These are phyloP conservation scores for Globisporangium recalcitrans DNA, from an alignment of 352 stramenopile genomes.

Conservation along the genomic window DNA sequence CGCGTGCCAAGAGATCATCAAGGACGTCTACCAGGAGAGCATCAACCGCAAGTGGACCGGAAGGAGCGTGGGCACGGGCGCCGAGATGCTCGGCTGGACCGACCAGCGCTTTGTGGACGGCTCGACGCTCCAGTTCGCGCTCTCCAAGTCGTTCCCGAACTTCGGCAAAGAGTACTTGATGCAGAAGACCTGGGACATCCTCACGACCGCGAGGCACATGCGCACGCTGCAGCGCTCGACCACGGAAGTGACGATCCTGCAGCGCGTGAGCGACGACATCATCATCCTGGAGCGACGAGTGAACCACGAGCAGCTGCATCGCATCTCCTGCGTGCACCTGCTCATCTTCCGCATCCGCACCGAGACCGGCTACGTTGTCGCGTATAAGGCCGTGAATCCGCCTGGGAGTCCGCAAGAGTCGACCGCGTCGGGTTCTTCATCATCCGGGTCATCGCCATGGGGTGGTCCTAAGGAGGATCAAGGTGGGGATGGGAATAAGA, in stretches of 20 bases:
- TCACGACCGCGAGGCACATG: conserved; percentile 12
- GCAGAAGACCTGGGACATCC: conserved; percentile 17
- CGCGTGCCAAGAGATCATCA: conserved; percentile 17
- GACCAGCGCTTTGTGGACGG: conserved; percentile 17
- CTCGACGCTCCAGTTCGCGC: conserved; percentile 15
- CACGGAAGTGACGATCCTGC: conserved; percentile 10
- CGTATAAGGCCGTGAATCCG: conserved; percentile 14
- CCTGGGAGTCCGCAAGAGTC: conserved; percentile 12
- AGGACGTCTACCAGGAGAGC: conserved; percentile 11
- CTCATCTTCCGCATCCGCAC: conserved; percentile 16
- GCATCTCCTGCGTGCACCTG: conserved; percentile 6
- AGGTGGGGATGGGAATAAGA: neutral
- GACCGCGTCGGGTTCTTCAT: neutral
- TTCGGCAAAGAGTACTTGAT: conserved; percentile 9
- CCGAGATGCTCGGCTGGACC: conserved; percentile 16
- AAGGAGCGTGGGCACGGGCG: conserved; percentile 8
- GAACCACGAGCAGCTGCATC: conserved; percentile 6
- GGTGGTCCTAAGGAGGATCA: neutral
- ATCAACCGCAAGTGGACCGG: conserved; percentile 5
- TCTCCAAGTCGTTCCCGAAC: conserved; percentile 11
- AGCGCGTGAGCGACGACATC: conserved; percentile 15
- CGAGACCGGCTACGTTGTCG: conserved; percentile 12
- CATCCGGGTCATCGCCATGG: neutral
- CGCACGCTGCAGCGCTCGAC: conserved; percentile 12
- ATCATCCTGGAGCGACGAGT: conserved; percentile 12